A percentile compares a stretch with the other conserved stretches of the same genome.
These are phyloP conservation scores for Schwanniomyces etchellsii DNA, from an alignment of 1,139 yeast species.

Conservation along the genomic window DNA sequence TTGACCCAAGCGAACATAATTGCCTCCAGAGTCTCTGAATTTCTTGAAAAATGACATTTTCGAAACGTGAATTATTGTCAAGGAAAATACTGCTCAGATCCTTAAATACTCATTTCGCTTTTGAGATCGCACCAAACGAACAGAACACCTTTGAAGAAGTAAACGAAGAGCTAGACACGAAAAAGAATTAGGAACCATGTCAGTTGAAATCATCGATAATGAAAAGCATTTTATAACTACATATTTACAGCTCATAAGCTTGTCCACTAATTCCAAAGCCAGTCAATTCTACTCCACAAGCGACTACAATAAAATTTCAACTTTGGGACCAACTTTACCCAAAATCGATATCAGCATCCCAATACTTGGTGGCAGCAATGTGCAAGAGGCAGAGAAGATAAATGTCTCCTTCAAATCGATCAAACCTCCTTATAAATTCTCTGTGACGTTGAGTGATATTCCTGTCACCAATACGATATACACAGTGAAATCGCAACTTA, in stretches of 20 bases:
- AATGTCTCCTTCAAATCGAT: conserved; percentile 33
- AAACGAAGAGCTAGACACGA: neutral
- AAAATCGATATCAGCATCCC: conserved; percentile 26
- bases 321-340: conserved; percentile 42
- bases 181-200: neutral
- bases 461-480: conserved; percentile 25
- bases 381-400: conserved; percentile 5
- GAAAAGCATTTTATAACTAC: conserved; percentile 26
- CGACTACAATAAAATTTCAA: conserved; percentile 25
- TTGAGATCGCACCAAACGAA: no score
- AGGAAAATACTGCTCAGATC: neutral
- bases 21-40: conserved; percentile 14
- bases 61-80: neutral
- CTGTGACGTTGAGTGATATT: conserved; percentile 18
- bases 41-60: conserved; percentile 37
- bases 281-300: conserved; percentile 25
- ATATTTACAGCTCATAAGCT: conserved; percentile 27
- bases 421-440: conserved; percentile 40
- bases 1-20: conserved; percentile 29
- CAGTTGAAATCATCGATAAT: neutral
- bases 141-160: neutral
- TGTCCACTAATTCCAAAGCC: conserved; percentile 19
- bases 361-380: neutral
- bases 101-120: neutral
- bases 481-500: conserved; percentile 26